phyloP scores from a whole-genome alignment of 345 rosid genomes.

The Carallia pectinifolia region DNA sequence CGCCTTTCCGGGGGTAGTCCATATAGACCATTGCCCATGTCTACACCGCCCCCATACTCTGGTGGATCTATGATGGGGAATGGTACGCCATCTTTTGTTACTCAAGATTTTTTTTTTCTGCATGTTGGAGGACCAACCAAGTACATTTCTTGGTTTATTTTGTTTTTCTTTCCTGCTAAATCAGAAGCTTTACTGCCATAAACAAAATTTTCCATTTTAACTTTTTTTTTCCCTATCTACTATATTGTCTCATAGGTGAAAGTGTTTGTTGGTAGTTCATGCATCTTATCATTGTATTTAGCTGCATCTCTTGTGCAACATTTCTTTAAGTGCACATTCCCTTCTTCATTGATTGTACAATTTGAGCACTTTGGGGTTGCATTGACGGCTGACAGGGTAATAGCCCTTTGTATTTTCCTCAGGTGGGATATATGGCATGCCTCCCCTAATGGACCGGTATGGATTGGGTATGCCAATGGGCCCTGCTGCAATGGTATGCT shows the following conservation, averaged over 20 bases:
- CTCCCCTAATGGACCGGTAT: slow-evolving; percentile 85
- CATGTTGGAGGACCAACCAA: not conserved
- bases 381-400: not conserved
- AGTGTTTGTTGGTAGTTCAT: not conserved
- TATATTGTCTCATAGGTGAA: not conserved
- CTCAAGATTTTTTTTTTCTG: not conserved
- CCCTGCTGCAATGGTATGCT: slow-evolving; percentile 78
- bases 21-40: slow-evolving; percentile 69
- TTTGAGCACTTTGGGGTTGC: not conserved
- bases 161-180: not conserved
- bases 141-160: not conserved
- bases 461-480: slow-evolving; percentile 86
- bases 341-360: too few species aligned
- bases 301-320: too few species aligned
- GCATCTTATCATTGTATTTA: not conserved
- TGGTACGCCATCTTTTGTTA: slow-evolving; percentile 33
- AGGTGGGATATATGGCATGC: slow-evolving; percentile 89
- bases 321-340: too few species aligned
- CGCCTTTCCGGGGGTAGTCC: slow-evolving; percentile 83
- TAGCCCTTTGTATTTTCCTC: slow-evolving; percentile 12
- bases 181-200: too few species aligned
- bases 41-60: slow-evolving; percentile 84
- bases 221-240: too few species aligned
- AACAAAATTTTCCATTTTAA: too few species aligned
- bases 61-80: slow-evolving; percentile 86